These are phyloP conservation scores for Arbutus unedo DNA, from an alignment of 148 eudicot genomes.

Conservation along the genomic window DNA sequence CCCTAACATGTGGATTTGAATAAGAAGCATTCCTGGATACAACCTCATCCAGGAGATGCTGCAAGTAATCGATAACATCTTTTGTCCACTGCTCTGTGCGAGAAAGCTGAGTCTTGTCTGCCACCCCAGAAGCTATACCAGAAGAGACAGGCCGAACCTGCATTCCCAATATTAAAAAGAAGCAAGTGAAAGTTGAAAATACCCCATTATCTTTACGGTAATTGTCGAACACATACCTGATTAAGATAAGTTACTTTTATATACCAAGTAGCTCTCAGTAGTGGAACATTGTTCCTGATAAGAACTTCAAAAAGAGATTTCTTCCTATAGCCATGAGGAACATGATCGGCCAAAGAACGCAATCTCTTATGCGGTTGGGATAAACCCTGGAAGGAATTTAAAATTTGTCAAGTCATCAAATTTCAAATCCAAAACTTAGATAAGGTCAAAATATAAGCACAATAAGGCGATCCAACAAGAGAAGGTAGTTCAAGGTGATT, in stretches of 20 bases:
- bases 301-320: slow-evolving; percentile 80
- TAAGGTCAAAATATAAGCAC: background rate
- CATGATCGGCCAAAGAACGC: slow-evolving; percentile 83
- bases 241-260: slow-evolving; percentile 93
- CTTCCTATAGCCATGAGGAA: slow-evolving; percentile 83
- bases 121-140: slow-evolving; percentile 52
- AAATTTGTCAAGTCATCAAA: slow-evolving; percentile 12
- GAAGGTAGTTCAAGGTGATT: slow-evolving; percentile 1
- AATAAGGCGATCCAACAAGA: slow-evolving; percentile 1
- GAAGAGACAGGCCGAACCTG: slow-evolving; percentile 74
- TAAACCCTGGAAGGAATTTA: slow-evolving; percentile 60
- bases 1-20: slow-evolving; percentile 41
- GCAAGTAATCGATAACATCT: slow-evolving; percentile 87
- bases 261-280: slow-evolving; percentile 98
- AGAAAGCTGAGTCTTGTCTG: slow-evolving; percentile 62
- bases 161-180: slow-evolving; percentile 20
- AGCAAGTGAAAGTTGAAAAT: background rate
- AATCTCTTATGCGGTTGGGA: slow-evolving; percentile 91
- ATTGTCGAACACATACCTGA: slow-evolving; percentile 51
- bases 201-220: background rate
- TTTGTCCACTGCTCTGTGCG: slow-evolving; percentile 96
- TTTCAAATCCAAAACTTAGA: background rate
- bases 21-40: slow-evolving; percentile 45
- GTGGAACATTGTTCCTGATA: slow-evolving; percentile 79
- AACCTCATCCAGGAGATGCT: slow-evolving; percentile 64